Conservation (phyloP, 2,329 filamentous ascomycete species). For the Colletotrichum theobromicola region DNA sequence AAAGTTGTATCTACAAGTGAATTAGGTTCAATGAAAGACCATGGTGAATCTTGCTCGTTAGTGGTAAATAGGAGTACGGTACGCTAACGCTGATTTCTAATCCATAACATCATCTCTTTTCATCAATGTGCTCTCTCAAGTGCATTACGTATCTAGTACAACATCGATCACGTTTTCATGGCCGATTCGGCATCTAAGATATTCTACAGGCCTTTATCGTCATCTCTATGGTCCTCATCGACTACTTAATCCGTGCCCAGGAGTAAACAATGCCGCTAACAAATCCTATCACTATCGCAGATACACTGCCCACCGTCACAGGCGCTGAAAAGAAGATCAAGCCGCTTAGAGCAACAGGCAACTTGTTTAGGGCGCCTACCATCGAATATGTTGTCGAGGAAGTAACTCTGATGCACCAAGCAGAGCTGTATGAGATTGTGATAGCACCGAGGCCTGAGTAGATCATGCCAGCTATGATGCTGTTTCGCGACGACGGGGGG, state of each 20-base stretch:
- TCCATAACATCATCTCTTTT: background rate
- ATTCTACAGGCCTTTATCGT: background rate
- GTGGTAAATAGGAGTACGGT: no score
- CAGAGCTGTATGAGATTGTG: slow-evolving; percentile 98
- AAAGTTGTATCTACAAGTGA: no score
- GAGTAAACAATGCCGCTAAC: slow-evolving; percentile 87
- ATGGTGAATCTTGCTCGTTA: no score
- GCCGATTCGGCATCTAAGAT: fast-evolving
- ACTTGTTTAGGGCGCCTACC: slow-evolving; percentile 97
- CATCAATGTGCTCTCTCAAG: background rate
- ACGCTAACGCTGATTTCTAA: background rate
- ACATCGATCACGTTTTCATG: background rate
- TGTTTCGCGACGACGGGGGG: slow-evolving; percentile 77
- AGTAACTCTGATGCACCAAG: slow-evolving; percentile 97
- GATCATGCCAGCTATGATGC: slow-evolving; percentile 85
- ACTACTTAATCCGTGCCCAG: background rate
- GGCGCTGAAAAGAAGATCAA: slow-evolving; percentile 95
- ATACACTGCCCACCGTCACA: slow-evolving; percentile 88
- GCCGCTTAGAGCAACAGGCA: slow-evolving; percentile 90
- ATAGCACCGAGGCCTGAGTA: slow-evolving; percentile 92
- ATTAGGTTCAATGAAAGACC: no score
- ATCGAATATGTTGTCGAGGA: slow-evolving; percentile 98
- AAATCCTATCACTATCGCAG: slow-evolving; percentile 90
- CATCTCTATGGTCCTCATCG: background rate
- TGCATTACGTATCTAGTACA: background rate